Base-by-base conservation (phyloP, 768 basidiomycete genomes). In the Nevesoporus exiguus region DNA sequence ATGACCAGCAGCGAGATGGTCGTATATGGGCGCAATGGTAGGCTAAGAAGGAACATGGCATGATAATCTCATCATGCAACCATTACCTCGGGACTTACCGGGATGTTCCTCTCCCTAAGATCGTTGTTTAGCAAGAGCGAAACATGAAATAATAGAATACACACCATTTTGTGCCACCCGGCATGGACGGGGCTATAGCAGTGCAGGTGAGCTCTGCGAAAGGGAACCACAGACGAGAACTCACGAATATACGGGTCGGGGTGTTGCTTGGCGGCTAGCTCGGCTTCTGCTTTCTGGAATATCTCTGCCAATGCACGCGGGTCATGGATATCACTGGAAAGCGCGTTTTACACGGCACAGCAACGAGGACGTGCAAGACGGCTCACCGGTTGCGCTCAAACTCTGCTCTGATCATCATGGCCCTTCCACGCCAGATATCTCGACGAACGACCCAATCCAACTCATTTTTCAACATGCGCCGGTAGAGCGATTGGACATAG, bases 131-230 rank as follows among this genome's bases (percentile, higher is more conserved):
- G 39, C 29, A 54, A 48, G 29, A 46, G 29, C 25, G 19, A 10
- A 19, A n/a, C 5, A 0, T 15, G 27, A 46, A 43, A 21, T 8
- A 7, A 55, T 21, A 19, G 39, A 29, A 50, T 15, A 81, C 86
- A 62, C 65, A 95, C 94, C 94, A 98, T 74, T 96, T 97, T n/a
- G 93, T 93, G 54, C 95, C 95, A 54, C 89, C 93, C 44, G 93
- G 92, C 69, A 85, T 88, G 37, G 80, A 65, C 44, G 94, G 80
- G 54, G 87, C 95, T 98, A 57, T 37, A 59, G n/a, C 1, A 45
- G 21, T 40, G 47, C 19, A 9, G 42, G 34, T 55, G 36, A 57
- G 51, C 48, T 39, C 45, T 37, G 30, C 3, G 30, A 48, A 49
- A 30, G 37, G 22, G 14, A 36, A 21, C 17, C 3, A 25, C 31